A percentile compares a stretch with the other conserved stretches of the same genome.
These are phyloP conservation scores for Epichloe sibirici DNA, from an alignment of 2,329 filamentous ascomycete genomes.

Conservation along the genomic window DNA sequence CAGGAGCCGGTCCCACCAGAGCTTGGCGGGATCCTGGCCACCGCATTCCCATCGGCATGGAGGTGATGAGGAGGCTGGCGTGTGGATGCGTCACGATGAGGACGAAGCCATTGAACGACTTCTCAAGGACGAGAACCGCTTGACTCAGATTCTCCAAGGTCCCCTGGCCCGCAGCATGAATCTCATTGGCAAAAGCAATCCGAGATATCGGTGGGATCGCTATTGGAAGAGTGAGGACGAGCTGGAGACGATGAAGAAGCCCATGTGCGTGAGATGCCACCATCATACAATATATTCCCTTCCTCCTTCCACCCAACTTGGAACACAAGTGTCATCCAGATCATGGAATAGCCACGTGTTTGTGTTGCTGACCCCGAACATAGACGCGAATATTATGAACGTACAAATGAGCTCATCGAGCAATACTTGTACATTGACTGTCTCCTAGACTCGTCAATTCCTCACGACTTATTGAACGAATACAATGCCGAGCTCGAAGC, in stretches of 20 bases:
- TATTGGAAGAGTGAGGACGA: slow-evolving; percentile 78
- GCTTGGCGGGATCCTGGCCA: slow-evolving; percentile 16
- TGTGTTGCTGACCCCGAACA: neutral
- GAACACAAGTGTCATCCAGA: neutral
- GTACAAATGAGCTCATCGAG: slow-evolving; percentile 77
- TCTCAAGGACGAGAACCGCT: slow-evolving; percentile 43
- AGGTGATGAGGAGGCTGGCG: slow-evolving; percentile 19
- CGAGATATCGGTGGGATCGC: slow-evolving; percentile 70
- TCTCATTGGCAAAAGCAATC: slow-evolving; percentile 80
- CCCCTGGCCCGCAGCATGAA: slow-evolving; percentile 71
- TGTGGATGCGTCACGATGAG: slow-evolving; percentile 15
- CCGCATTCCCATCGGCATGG: slow-evolving; percentile 10
- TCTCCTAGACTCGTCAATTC: slow-evolving; percentile 81
- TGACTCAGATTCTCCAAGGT: slow-evolving; percentile 48
- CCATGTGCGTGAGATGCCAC: slow-evolving; percentile 36
- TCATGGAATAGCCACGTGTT: neutral
- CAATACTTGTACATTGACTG: slow-evolving; percentile 91
- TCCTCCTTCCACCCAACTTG: neutral
- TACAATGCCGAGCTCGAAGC: slow-evolving; percentile 54
- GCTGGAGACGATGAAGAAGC: slow-evolving; percentile 56
- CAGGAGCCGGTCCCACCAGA: slow-evolving; percentile 26
- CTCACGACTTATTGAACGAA: slow-evolving; percentile 82
- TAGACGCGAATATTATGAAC: slow-evolving; percentile 70
- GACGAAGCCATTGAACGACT: slow-evolving; percentile 34
- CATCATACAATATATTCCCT: neutral